Evolutionary conservation across 345 rosid genomes (phyloP).

Genomic region (Corchorus capsularis): DNA sequence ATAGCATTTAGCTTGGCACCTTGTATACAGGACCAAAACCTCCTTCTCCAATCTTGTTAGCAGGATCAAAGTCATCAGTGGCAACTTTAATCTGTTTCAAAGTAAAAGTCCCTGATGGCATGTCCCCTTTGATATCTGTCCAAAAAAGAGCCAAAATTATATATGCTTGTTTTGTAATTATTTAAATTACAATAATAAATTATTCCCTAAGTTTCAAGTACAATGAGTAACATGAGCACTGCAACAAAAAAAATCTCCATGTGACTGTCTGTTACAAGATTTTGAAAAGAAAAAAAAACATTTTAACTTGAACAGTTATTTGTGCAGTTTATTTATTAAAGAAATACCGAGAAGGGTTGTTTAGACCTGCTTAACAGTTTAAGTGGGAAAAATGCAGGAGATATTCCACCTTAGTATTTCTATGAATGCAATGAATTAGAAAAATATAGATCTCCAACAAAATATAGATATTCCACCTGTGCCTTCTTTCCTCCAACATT

Average conservation of each 20-base stretch:
- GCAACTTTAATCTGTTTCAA: constrained; percentile 37
- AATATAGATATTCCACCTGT: not conserved
- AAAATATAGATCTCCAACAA: not conserved
- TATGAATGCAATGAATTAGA: constrained; percentile 2
- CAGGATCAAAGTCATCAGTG: constrained; percentile 35
- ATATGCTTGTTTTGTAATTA: not conserved
- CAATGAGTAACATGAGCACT: too few species aligned
- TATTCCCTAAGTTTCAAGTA: not conserved
- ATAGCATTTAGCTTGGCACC: constrained; percentile 22
- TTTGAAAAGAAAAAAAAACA: not conserved
- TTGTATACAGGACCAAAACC: constrained; percentile 47
- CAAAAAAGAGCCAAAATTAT: not conserved
- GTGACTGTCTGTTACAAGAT: not conserved
- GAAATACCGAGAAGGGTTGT: not conserved
- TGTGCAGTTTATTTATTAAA: not conserved
- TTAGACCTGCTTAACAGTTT: not conserved
- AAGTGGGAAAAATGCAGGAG: not conserved
- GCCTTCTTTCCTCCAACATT: constrained; percentile 29
- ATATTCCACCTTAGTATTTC: not conserved
- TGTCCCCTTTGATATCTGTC: constrained; percentile 28
- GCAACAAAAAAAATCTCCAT: not conserved
- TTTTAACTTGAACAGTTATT: not conserved
- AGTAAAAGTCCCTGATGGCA: not conserved
- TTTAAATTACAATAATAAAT: not conserved
- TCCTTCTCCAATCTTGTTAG: constrained; percentile 45